phyloP scores from a whole-genome alignment of 2,329 filamentous ascomycete genomes.

The Aspergillus tubingensis region DNA sequence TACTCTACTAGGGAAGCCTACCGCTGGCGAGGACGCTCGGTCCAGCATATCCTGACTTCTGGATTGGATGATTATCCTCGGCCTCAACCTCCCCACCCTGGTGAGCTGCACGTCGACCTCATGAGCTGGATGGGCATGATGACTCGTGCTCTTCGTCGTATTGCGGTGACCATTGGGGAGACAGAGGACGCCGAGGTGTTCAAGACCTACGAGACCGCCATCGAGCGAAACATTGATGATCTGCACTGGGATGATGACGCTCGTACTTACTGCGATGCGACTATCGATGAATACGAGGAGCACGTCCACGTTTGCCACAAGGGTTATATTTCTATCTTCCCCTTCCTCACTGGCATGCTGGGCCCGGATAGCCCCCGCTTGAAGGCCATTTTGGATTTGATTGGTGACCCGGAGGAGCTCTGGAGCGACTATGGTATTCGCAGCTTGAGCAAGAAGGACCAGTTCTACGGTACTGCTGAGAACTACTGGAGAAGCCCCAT shows the following conservation, averaged over 20 bases:
- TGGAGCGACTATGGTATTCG: slow-evolving; percentile 88
- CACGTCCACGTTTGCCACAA: slow-evolving; percentile 89
- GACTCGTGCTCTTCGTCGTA: slow-evolving; percentile 78
- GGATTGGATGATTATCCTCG: slow-evolving; percentile 96
- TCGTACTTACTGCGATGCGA: slow-evolving; percentile 89
- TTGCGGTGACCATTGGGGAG: slow-evolving; percentile 74
- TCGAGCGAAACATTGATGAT: slow-evolving; percentile 83
- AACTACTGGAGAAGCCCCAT: slow-evolving; percentile 97
- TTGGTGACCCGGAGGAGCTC: slow-evolving; percentile 80
- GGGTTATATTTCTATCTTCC: slow-evolving; percentile 91
- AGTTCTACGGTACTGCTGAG: slow-evolving; percentile 84
- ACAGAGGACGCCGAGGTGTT: slow-evolving; percentile 75
- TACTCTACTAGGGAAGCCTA: slow-evolving; percentile 91
- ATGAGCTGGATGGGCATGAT: slow-evolving; percentile 98
- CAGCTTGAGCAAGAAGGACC: slow-evolving; percentile 80
- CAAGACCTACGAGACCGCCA: slow-evolving; percentile 70
- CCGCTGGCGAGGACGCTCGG: slow-evolving; percentile 88
- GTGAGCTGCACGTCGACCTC: slow-evolving; percentile 91
- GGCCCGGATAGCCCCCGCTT: slow-evolving; percentile 72
- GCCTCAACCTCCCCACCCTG: slow-evolving; percentile 88
- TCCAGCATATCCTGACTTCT: slow-evolving; percentile 84
- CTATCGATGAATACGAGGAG: slow-evolving; percentile 93
- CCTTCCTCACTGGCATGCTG: slow-evolving; percentile 82
- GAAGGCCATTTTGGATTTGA: slow-evolving; percentile 72
- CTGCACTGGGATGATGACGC: slow-evolving; percentile 85